phyloP scores from a whole-genome alignment of 225 moss, liverwort and hornwort genomes.

The Antitrichia curtipendula region DNA sequence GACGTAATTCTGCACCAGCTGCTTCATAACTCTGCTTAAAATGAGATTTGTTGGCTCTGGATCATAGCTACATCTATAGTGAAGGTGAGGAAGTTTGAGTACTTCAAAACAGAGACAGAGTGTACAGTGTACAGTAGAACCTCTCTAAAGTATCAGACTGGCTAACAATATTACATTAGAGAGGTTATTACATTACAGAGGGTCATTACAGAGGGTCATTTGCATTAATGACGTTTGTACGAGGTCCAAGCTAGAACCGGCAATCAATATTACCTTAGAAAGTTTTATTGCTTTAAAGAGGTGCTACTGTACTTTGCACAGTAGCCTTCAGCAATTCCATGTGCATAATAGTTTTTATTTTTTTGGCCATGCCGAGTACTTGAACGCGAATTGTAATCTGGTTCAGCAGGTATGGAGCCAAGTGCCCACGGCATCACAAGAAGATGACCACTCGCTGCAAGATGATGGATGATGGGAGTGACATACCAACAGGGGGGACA shows the following conservation, averaged over 20 bases:
- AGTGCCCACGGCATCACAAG: slow-evolving; percentile 48
- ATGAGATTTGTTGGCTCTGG: not conserved
- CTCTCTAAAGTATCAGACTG: too few species aligned
- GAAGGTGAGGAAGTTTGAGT: not conserved
- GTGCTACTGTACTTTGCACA: not conserved
- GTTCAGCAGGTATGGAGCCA: not conserved
- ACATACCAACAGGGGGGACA: not conserved
- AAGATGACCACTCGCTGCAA: slow-evolving; percentile 34
- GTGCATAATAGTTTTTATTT: not conserved
- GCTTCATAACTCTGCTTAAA: not conserved
- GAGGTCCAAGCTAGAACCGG: too few species aligned
- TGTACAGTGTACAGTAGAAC: too few species aligned
- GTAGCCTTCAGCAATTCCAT: not conserved
- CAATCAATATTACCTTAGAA: too few species aligned
- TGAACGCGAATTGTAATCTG: not conserved
- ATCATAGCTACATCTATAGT: not conserved
- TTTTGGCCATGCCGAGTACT: not conserved
- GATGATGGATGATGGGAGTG: not conserved
- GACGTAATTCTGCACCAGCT: not conserved
- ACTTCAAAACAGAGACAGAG: not conserved
- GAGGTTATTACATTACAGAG: too few species aligned
- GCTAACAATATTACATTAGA: too few species aligned
- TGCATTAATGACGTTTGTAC: too few species aligned
- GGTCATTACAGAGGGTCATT: too few species aligned
- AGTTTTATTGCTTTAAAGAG: too few species aligned